phyloP scores from a whole-genome alignment of 2,329 filamentous ascomycete genomes.

The Didymella exigua region DNA sequence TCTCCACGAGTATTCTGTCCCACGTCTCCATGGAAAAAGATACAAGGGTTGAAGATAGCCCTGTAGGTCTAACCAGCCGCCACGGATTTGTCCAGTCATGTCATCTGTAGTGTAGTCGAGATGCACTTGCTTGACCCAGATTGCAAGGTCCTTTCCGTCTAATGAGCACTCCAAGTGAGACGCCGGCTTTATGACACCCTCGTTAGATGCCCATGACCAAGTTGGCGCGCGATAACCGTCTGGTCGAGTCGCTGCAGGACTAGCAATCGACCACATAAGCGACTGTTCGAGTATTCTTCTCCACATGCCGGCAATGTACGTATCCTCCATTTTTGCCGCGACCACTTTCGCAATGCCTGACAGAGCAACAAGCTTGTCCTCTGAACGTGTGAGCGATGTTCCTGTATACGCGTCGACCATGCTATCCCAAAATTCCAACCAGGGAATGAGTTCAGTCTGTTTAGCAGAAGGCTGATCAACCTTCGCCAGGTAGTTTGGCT shows the following conservation, averaged over 20 bases:
- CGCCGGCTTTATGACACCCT: no score
- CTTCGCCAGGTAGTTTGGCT: neutral
- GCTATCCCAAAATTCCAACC: neutral
- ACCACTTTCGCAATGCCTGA: neutral
- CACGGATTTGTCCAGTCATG: neutral
- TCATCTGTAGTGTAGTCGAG: neutral
- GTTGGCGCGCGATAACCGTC: no score
- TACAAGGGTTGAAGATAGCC: no score
- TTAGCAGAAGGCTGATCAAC: neutral
- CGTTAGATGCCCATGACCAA: no score
- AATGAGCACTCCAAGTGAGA: neutral
- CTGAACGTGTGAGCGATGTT: neutral
- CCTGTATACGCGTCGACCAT: neutral
- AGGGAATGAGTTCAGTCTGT: neutral
- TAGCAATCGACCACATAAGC: no score
- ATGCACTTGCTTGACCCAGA: neutral
- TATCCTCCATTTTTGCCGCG: neutral
- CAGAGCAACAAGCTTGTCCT: neutral
- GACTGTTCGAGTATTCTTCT: neutral
- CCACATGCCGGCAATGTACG: neutral
- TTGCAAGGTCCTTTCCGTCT: neutral
- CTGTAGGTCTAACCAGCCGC: neutral
- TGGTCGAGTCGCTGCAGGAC: no score
- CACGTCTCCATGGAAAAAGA: no score
- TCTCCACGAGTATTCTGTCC: no score